A percentile compares a stretch with the other conserved stretches of the same genome.
Conservation (phyloP, 148 eudicot genomes). For the Hydrangea macrophylla region DNA sequence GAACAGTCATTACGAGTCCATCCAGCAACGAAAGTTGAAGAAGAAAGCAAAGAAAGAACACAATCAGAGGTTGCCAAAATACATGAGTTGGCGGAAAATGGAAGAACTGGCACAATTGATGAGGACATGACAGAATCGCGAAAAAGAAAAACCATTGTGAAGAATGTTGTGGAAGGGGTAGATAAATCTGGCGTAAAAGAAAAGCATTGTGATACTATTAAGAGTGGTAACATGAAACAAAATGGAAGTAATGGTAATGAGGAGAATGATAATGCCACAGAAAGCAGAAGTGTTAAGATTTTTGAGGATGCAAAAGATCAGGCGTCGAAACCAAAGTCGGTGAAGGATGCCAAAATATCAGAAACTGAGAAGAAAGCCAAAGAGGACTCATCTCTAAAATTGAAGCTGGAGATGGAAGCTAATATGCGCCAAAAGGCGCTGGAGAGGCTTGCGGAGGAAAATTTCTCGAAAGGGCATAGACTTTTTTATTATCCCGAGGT, state of each 20-base stretch:
- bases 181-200: conserved; percentile 19
- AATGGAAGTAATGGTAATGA: conserved; percentile 16
- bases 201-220: conserved; percentile 11
- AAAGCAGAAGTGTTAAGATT: conserved; percentile 14
- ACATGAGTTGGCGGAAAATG: conserved; percentile 32
- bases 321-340: conserved; percentile 8
- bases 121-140: conserved; percentile 14
- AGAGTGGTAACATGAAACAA: conserved; percentile 11
- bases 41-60: conserved; percentile 24
- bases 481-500: conserved; percentile 66
- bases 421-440: conserved; percentile 44
- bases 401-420: conserved; percentile 72
- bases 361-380: conserved; percentile 14
- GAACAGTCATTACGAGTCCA: conserved; percentile 17
- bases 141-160: conserved; percentile 12
- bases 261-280: conserved; percentile 11
- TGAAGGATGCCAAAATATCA: conserved; percentile 4
- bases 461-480: conserved; percentile 52
- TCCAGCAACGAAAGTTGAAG: conserved; percentile 27
- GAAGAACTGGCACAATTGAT: conserved; percentile 18
- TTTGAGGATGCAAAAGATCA: conserved; percentile 18
- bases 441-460: conserved; percentile 63
- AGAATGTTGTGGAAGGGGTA: conserved; percentile 13
- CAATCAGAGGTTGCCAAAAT: conserved; percentile 11
- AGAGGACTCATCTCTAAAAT: conserved; percentile 26